Base-by-base conservation (phyloP, 495 filamentous ascomycete genomes). In the Elasticomyces elasticus region DNA sequence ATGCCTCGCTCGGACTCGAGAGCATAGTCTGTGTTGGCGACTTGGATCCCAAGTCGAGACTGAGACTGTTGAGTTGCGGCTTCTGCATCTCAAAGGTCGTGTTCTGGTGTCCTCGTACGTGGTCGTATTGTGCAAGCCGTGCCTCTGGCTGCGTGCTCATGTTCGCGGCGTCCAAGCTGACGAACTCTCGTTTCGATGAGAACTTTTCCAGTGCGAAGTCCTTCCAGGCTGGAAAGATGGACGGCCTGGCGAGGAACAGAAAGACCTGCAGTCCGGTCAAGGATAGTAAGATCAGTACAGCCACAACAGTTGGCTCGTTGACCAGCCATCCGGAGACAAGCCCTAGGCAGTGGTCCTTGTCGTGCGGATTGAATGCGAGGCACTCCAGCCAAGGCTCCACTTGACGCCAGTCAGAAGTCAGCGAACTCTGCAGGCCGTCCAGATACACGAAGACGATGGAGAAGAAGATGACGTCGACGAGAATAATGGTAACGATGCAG, bases 401-500 rank as follows among this genome's bases (percentile, higher is more conserved):
- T 42, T 79, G 76, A 1, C 57, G 57, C 0, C 75, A 55, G 64
- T 89, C 74, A 22, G 73, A 63, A 13, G 69, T 66, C 2, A 79
- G 79, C 27, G 75, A 64, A 44, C 77, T 66, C 9, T 84, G 73
- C 5, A 84, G 78, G 41, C 77, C 78, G 67, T 98, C 86, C 59
- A 94, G 76, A 62, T 85, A 82, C 53, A 97, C 80, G 67, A 96
- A 97, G 52, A 95, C 77, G 19, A 94, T 77, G 9, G 89, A 82
- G 64, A 97, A 91, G 74, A 94, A 90, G 58, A 97, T 80, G 42
- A 95, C 86, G 66, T 96, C 89, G 41, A 78, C 77, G 51, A 96
- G 74, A 56, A 97, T 94, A 61, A 95, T 80, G 28, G 90, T 71
- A 20, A 95, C 88, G 38, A 96, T 82, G 24, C 79, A 78, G 42